Base-by-base conservation (phyloP, 2,329 filamentous ascomycete species). In the Fusarium coicis region DNA sequence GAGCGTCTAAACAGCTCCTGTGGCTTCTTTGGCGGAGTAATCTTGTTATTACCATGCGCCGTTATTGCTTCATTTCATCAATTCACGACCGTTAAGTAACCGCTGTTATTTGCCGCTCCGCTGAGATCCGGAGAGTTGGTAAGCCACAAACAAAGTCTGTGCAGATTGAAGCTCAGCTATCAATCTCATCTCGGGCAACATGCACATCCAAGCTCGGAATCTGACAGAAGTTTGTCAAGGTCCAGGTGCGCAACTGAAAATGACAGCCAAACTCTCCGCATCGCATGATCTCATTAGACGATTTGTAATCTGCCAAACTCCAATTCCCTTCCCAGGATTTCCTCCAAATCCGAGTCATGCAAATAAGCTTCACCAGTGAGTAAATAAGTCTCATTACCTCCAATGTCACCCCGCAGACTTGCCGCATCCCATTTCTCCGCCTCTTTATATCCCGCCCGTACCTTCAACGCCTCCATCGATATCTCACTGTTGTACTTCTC, bases 281-380 rank as follows among this genome's bases (percentile, higher is more conserved):
- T 36, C 34, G 10, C 19, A 40, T n/a, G 23, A n/a, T 28, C 23
- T 30, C n/a, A n/a, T 32, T 26, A 59, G 2, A 59, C 36, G 14
- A 61, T 15, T n/a, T 61, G 37, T 30, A 61, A 43, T 40, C 49
- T 43, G 15, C 19, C 49, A 40, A 55, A 61, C 14, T 43, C 5
- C 37, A 28, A 12, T 9, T 28, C n/a, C 15, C 1, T 16, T 3
- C 7, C 19, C 28, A 28, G 19, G 18, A 43, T 8, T 15, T 43
- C 49, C 0, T 10, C 9, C 18, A 36, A n/a, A 4, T 21, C 40
- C 7, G n/a, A 44, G 14, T 26, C 28, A 36, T 61, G 47, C 1
- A 61, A 28, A 36, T 61, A 55, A 30, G 19, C 57, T 37, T 61
- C 57, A 12, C 57, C 47, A 55, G 57, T 55, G 10, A 61, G 47